Conservation (phyloP, 2,329 filamentous ascomycete species). For the Fusarium beomiforme region DNA sequence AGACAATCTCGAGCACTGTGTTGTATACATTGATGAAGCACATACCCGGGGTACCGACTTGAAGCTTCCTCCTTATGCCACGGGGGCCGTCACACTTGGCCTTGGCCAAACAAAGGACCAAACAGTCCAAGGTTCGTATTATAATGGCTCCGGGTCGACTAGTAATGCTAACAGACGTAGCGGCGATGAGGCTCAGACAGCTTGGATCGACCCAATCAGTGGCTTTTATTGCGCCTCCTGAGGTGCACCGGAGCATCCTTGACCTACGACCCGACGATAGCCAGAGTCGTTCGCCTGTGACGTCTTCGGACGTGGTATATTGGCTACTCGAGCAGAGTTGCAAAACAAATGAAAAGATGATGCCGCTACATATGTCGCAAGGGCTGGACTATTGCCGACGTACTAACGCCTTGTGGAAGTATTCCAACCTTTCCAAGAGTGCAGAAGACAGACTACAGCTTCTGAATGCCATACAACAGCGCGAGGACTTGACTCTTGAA, state of each 20-base stretch:
- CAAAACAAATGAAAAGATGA: background rate
- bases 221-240: background rate
- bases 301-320: background rate
- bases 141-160: no score
- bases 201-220: background rate
- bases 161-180: no score
- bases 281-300: background rate
- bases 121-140: no score
- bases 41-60: no score
- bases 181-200: background rate
- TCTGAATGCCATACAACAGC: background rate
- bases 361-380: background rate
- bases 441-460: background rate
- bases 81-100: no score
- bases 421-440: background rate
- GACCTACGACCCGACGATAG: background rate
- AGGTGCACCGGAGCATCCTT: background rate
- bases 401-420: background rate
- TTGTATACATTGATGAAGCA: no score
- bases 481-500: background rate
- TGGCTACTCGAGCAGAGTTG: background rate
- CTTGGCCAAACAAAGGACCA: no score
- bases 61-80: no score
- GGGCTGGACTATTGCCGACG: background rate
- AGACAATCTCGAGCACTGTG: no score